Base-by-base conservation (phyloP, 2,329 filamentous ascomycete species). In the Lachnum nothofagi region DNA sequence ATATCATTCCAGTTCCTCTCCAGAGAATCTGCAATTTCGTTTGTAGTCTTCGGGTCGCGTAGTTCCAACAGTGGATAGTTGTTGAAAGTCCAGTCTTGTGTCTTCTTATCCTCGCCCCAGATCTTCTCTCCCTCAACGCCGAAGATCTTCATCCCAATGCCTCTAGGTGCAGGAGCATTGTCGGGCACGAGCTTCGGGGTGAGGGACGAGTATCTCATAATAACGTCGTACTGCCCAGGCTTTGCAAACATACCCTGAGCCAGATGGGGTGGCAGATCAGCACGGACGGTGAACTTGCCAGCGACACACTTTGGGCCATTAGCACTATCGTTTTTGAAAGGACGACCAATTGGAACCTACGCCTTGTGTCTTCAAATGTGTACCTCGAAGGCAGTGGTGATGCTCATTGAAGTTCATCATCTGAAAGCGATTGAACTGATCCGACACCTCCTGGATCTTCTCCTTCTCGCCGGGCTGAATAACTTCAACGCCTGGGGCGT, bases 331-430 rank as follows among this genome's bases (percentile, higher is more conserved):
- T 22, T 2, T 23, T n/a, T 10, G 9, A 29, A 8, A 3, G 24
- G 12, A 12, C n/a, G n/a, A n/a, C n/a, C n/a, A n/a, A n/a, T n/a
- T 7, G 14, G 2, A 16, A 50, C 49, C 2, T 49, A 55, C 53
- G 2, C 53, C 53, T 31, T 55, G 53, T 5, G 49, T 55, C 29
- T 55, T 53, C 27, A 55, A 27, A 39, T 52, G 49, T 24, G 49
- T 52, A 20, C 49, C 53, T 35, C 53, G 33, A 5, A 55, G 24
- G 33, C 53, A 55, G 40, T 55, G 53, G 29, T 55, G 53, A 19
- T 55, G 49, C 20, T 55, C 53, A 27, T 55, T 55, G 42, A 55
- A 55, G 23, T 55, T 55, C 47, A 51, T 55, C 49, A 55, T 52
- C 40, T 55, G 49, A 29, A 55, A 55, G 14, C 49, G 49, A 35